A percentile compares a stretch with the other conserved stretches of the same genome.
These are phyloP conservation scores for Myrica gale DNA, from an alignment of 306 rosid species.

Conservation along the genomic window DNA sequence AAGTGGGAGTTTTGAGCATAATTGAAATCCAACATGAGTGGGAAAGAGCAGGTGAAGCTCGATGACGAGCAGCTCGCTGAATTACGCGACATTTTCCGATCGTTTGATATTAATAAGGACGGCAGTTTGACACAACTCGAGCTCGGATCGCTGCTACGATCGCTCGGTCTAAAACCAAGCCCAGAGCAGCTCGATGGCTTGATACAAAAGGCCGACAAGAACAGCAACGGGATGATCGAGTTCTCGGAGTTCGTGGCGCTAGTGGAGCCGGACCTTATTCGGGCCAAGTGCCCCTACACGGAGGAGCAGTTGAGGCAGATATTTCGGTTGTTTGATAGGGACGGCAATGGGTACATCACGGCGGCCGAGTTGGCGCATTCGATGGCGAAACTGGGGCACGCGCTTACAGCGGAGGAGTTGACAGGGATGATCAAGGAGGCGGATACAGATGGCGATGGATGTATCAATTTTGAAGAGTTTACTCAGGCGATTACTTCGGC, in stretches of 20 bases:
- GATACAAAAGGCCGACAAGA: conserved; percentile 73
- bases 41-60: no score
- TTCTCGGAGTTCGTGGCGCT: conserved; percentile 75
- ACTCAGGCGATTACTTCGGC: conserved; percentile 75
- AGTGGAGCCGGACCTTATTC: conserved; percentile 76
- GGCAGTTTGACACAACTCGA: conserved; percentile 85
- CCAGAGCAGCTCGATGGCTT: conserved; percentile 66
- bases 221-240: conserved; percentile 75
- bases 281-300: conserved; percentile 76
- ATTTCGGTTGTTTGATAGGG: conserved; percentile 75
- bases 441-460: conserved; percentile 82
- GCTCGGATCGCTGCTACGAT: conserved; percentile 78
- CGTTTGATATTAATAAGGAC: conserved; percentile 48
- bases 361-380: conserved; percentile 94
- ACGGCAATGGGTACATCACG: conserved; percentile 82
- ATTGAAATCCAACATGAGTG: no score
- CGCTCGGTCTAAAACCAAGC: conserved; percentile 81
- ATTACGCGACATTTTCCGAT: no score
- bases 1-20: no score
- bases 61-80: no score
- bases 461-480: conserved; percentile 74
- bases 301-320: conserved; percentile 69
- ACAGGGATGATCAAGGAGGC: conserved; percentile 93
- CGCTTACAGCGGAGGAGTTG: conserved; percentile 76
- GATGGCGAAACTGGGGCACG: conserved; percentile 87